These are phyloP conservation scores for Nemania serpens DNA, from an alignment of 2,329 filamentous ascomycete genomes.

Conservation along the genomic window DNA sequence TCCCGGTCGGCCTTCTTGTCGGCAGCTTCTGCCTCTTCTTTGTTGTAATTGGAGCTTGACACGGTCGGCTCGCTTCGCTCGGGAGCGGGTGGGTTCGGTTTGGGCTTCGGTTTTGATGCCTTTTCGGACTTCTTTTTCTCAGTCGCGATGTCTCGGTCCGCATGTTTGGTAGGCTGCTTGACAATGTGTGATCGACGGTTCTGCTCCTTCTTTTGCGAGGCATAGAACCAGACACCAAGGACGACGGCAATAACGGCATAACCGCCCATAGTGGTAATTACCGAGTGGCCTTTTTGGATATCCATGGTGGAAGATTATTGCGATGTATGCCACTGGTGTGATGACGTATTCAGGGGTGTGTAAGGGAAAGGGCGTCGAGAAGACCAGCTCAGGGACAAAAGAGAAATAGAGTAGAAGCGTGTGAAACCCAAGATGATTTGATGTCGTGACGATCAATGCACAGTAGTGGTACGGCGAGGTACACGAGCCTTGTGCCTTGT, in stretches of 20 bases:
- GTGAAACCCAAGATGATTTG: slow-evolving; percentile 11
- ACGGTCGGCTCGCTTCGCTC: slow-evolving; percentile 26
- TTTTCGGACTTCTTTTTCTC: slow-evolving; percentile 49
- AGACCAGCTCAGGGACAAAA: slow-evolving; percentile 9
- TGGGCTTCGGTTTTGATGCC: slow-evolving; percentile 42
- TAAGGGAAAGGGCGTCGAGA: not conserved
- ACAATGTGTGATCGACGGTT: slow-evolving; percentile 29
- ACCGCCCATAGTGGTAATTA: slow-evolving; percentile 44
- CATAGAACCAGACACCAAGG: slow-evolving; percentile 38
- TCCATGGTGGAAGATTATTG: slow-evolving; percentile 35
- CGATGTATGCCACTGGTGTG: not conserved
- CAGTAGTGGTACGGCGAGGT: slow-evolving; percentile 1
- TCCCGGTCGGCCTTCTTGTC: slow-evolving; percentile 64
- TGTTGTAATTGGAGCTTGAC: slow-evolving; percentile 46
- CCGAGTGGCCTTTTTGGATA: slow-evolving; percentile 33
- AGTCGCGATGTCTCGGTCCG: slow-evolving; percentile 35
- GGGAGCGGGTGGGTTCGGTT: slow-evolving; percentile 39
- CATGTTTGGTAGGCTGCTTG: slow-evolving; percentile 34
- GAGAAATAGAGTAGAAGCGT: not conserved
- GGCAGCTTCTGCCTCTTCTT: slow-evolving; percentile 59
- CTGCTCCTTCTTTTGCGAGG: slow-evolving; percentile 29
- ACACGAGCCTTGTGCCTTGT: slow-evolving; percentile 18
- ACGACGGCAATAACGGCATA: slow-evolving; percentile 43
- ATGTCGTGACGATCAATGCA: slow-evolving; percentile 9
- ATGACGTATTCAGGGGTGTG: not conserved